Evolutionary conservation across 257 asterid genomes (phyloP), one percentile per base, ranked within the genome.

Genomic region (Jacaranda mimosifolia): DNA sequence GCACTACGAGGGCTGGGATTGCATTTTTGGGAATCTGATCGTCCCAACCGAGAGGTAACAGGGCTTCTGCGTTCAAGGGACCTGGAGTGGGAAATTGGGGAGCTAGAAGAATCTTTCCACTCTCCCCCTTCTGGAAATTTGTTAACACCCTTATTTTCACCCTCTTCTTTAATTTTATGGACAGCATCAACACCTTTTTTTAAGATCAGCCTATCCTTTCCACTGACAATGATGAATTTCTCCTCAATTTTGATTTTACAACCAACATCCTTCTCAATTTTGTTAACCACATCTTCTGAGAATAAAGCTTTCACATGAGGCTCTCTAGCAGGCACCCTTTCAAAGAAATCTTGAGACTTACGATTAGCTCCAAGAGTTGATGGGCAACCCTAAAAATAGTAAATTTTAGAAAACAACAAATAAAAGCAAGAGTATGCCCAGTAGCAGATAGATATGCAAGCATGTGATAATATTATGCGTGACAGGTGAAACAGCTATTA

Each of bases 361-460:
- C 97, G 96, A 85, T 79, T 90, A 43, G 97, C 96, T 82, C 99
- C 99, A 51, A 96, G 97, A 15, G 99, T 96, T 80, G 97, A 85
- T 11, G 99, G 99, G 79, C 99, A 96, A 72, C 99, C 99, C 99
- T 96, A 76, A 62, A 69, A 77, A 46, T 68, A 63, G 18, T 18
- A 73, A 73, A 52, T 72, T 64, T 71, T 74, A 86, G 83, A 73
- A 74, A 77, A 48, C 65, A 55, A 39, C 38, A 70, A 11, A 53
- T 21, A 68, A 56, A 69, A 46, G 15, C 3, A 19, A 39, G 48
- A 52, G 51, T 63, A 21, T 5, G 55, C 21, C 3, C 45, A 59
- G 40, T 32, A 38, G 21, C 12, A 19, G 36, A 66, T 9, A 49
- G 12, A 51, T 26, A 75, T 45, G 58, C 62, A 66, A 57, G 51